These are phyloP conservation scores for Stipa capillata DNA, from an alignment of 176 grass and related monocot species.

Conservation along the genomic window DNA sequence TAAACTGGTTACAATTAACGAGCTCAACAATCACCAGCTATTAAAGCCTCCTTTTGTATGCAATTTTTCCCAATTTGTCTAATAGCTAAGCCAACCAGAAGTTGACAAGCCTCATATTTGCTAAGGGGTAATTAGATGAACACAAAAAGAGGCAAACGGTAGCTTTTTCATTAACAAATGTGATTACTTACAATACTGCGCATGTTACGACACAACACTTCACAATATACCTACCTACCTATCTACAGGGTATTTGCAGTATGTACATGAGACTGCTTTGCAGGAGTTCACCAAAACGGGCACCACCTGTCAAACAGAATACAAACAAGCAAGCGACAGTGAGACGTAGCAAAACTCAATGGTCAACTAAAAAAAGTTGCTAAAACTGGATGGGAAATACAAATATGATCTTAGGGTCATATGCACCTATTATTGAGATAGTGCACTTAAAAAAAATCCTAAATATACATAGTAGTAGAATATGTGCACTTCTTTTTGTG, in stretches of 20 bases:
- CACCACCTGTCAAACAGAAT: slow-evolving; percentile 69
- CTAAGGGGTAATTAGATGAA: neutral
- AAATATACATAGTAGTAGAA: too few relatives aligned
- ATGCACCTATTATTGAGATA: too few relatives aligned
- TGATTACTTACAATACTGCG: too few relatives aligned
- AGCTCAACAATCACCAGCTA: neutral
- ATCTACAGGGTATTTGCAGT: slow-evolving; percentile 60
- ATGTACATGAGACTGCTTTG: slow-evolving; percentile 28
- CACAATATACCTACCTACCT: slow-evolving; percentile 25
- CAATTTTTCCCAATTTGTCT: neutral
- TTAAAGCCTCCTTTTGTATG: too few relatives aligned
- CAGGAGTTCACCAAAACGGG: slow-evolving; percentile 69
- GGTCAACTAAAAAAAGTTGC: neutral
- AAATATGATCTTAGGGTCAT: too few relatives aligned
- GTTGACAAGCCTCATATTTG: neutral
- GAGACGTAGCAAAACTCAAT: neutral
- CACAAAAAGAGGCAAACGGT: neutral
- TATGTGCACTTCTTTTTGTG: too few relatives aligned
- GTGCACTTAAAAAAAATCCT: too few relatives aligned
- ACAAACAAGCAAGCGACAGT: slow-evolving; percentile 10
- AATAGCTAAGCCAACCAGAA: neutral
- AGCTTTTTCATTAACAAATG: slow-evolving; percentile 3
- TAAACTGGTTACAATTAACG: too few relatives aligned
- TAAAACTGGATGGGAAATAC: too few relatives aligned
- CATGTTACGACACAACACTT: neutral